phyloP scores from a whole-genome alignment of 2,329 filamentous ascomycete genomes.

The Emydomyces testavorans region DNA sequence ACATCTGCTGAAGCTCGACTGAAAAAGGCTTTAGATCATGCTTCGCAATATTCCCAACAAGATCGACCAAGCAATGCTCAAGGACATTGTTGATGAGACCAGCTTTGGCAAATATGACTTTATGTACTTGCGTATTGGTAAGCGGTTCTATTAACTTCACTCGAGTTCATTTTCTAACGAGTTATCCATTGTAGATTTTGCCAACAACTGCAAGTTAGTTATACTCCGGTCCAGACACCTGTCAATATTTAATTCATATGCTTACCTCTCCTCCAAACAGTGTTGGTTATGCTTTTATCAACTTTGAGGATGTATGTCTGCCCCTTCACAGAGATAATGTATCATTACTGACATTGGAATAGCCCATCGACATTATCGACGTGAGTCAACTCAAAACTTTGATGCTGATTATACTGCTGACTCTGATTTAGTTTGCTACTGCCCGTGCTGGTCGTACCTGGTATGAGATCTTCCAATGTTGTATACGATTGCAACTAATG shows the following conservation, averaged over 20 bases:
- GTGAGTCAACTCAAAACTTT: constrained; percentile 35
- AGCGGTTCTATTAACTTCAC: constrained; percentile 12
- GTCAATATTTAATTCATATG: not conserved
- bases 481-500: constrained; percentile 12
- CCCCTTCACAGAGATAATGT: constrained; percentile 8
- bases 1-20: not conserved
- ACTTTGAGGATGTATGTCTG: constrained; percentile 64
- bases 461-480: constrained; percentile 30
- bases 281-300: constrained; percentile 95
- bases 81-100: constrained; percentile 65
- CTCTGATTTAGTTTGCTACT: constrained; percentile 52
- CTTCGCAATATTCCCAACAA: constrained; percentile 89
- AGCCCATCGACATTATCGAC: constrained; percentile 63
- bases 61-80: constrained; percentile 62
- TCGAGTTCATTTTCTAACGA: constrained; percentile 10
- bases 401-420: constrained; percentile 19
- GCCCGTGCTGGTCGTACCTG: constrained; percentile 60
- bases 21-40: constrained; percentile 56
- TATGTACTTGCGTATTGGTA: constrained; percentile 77
- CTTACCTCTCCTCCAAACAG: constrained; percentile 35
- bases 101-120: constrained; percentile 83
- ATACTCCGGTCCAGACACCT: not conserved
- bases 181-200: constrained; percentile 48
- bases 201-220: constrained; percentile 69
- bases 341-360: constrained; percentile 28